Evolutionary conservation across 2,329 filamentous ascomycete genomes (phyloP), one percentile per base, ranked within the genome.

Genomic region (Madurella fahalii): DNA sequence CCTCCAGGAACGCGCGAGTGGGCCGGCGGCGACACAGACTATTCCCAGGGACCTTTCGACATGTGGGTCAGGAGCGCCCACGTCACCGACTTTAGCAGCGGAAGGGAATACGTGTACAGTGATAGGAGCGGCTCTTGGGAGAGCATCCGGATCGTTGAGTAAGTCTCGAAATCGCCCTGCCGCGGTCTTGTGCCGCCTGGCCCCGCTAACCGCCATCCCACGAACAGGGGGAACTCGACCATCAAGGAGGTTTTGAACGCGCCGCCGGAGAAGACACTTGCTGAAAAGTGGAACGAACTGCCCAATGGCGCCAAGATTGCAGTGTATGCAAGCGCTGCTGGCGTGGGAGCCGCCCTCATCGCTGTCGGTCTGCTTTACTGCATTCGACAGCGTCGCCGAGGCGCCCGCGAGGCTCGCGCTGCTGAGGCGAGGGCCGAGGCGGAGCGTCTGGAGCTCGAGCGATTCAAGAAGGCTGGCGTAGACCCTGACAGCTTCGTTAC

Each of bases 1-100:
- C 69, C 79, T 41, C 42, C 77, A 48, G 76, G 79, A 12, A 87
- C 83, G 2, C 80, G 86, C 49, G 73, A 83, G 53, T 90, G 86
- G 86, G 86, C 86, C 54, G 86, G 86, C 52, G 86, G 86, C 55
- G 64, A 74, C 50, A 89, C 86, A 41, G 77, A 90, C 68, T 92
- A 85, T 68, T 67, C 68, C 47, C 65, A 80, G 25, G 85, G 76
- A 0, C 89, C 89, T 0, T 93, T 82, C 73, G 84, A 78, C 63
- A 92, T 92, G 88, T 83, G 81, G 57, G 79, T 93, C 60, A 81
- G 88, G 75, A 82, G 77, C 31, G 74, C 74, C 12, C 67, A 66
- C 16, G 68, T 83, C 2, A 72, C 83, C 51, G 82, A 85, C 61
- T 82, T 80, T 71, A 81, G 80, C 65, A 80, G 76, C 47, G 82